phyloP scores from a whole-genome alignment of 164 flowering plant genomes.

The Magnolia changhungtana region DNA sequence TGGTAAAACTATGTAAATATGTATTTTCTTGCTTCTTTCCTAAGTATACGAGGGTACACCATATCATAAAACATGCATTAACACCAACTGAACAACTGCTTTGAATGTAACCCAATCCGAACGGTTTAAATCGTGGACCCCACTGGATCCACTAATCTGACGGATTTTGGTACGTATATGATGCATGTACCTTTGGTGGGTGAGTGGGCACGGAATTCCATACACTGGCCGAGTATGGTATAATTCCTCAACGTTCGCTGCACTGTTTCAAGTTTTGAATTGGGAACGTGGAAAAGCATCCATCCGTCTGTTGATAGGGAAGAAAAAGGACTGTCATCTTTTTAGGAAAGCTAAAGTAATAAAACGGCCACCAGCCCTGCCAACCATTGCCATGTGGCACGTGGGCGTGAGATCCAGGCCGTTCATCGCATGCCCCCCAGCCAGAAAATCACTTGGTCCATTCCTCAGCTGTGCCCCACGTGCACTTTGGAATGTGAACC shows the following conservation, averaged over 20 bases:
- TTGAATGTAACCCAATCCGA: too few relatives aligned
- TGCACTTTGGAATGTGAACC: background rate
- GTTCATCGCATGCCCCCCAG: background rate
- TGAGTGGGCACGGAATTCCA: background rate
- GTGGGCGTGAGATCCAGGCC: background rate
- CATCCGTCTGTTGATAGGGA: background rate
- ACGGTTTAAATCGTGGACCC: too few relatives aligned
- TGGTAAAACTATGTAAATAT: too few relatives aligned
- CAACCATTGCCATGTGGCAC: background rate
- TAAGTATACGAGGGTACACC: too few relatives aligned
- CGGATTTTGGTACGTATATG: too few relatives aligned
- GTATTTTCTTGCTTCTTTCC: too few relatives aligned
- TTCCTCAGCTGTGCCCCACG: background rate
- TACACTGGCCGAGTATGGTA: background rate
- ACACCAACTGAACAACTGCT: too few relatives aligned
- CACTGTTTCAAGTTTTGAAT: background rate
- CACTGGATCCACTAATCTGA: too few relatives aligned
- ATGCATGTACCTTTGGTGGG: too few relatives aligned
- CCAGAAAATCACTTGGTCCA: background rate
- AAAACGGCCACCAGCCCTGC: background rate
- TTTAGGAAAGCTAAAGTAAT: background rate
- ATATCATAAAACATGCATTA: too few relatives aligned
- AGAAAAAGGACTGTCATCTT: background rate
- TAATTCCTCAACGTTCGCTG: background rate
- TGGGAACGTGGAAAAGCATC: background rate